phyloP scores from a whole-genome alignment of 1,284 basidiomycete species.

The Moniliophthora roreri region DNA sequence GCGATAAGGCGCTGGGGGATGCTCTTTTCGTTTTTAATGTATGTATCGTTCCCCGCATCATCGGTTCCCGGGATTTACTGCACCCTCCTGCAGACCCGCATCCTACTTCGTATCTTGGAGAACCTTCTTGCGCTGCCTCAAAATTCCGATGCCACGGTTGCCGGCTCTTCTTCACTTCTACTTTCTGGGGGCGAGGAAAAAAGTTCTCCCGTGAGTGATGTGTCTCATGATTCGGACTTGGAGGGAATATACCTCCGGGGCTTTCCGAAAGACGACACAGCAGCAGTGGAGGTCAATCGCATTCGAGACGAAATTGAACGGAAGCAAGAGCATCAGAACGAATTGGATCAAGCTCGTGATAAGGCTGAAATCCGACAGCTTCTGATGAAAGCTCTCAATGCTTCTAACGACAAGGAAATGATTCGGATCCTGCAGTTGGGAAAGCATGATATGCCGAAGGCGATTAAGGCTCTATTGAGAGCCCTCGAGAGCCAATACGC shows the following conservation, averaged over 20 bases:
- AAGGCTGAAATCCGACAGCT: constrained; percentile 6
- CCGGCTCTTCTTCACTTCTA: neutral
- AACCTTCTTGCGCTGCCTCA: neutral
- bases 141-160: neutral
- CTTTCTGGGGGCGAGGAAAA: neutral
- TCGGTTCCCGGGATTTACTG: neutral
- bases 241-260: neutral
- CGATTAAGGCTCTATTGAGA: constrained; percentile 7
- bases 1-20: constrained; percentile 10
- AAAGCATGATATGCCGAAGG: constrained; percentile 10
- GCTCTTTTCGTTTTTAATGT: constrained; percentile 14
- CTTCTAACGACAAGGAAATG: constrained; percentile 8
- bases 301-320: constrained; percentile 5
- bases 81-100: constrained; percentile 1
- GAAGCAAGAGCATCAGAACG: constrained; percentile 11
- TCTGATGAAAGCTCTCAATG: constrained; percentile 4
- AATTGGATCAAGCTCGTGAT: constrained; percentile 13
- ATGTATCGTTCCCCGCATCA: neutral
- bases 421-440: constrained; percentile 9
- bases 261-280: constrained; percentile 9
- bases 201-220: neutral
- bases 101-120: constrained; percentile 7
- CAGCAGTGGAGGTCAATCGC: constrained; percentile 6
- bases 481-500: constrained; percentile 4
- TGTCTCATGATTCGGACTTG: neutral